Evolutionary conservation across 306 rosid species (phyloP).

Genomic region (Malus fusca): DNA sequence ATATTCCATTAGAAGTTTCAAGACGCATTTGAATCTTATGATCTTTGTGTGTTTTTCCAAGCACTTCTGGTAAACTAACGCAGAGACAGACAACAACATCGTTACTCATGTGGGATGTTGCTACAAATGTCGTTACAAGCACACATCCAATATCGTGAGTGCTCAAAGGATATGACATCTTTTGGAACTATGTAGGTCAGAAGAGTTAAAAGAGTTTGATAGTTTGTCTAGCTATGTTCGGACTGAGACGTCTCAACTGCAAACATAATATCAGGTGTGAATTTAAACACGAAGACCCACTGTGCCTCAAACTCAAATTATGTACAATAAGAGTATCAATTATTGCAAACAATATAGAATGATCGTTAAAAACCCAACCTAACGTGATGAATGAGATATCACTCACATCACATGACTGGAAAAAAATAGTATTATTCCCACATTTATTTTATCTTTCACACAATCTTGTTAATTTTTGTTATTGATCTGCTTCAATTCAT

Average conservation of each 20-base stretch:
- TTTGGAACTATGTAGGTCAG: neutral
- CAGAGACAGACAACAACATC: neutral
- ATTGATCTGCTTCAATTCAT: no score
- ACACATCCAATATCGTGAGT: neutral
- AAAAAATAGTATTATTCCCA: no score
- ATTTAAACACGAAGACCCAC: neutral
- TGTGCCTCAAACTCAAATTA: neutral
- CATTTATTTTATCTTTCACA: no score
- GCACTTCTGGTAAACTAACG: neutral
- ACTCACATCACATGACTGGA: neutral
- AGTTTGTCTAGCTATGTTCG: neutral
- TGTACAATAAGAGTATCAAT: neutral
- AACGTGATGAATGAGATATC: no score
- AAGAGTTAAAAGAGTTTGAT: constrained; percentile 1
- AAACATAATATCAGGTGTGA: neutral
- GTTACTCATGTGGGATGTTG: constrained; percentile 2
- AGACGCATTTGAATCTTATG: neutral
- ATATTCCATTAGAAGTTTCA: neutral
- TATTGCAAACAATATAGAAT: neutral
- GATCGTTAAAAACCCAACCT: neutral
- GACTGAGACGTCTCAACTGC: neutral
- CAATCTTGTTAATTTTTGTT: no score
- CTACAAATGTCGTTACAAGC: neutral
- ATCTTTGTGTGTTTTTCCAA: neutral
- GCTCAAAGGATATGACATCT: neutral